Evolutionary conservation across 768 basidiomycete genomes (phyloP), one percentile per base, ranked within the genome.

Genomic region (Phaffia tasmanica): DNA sequence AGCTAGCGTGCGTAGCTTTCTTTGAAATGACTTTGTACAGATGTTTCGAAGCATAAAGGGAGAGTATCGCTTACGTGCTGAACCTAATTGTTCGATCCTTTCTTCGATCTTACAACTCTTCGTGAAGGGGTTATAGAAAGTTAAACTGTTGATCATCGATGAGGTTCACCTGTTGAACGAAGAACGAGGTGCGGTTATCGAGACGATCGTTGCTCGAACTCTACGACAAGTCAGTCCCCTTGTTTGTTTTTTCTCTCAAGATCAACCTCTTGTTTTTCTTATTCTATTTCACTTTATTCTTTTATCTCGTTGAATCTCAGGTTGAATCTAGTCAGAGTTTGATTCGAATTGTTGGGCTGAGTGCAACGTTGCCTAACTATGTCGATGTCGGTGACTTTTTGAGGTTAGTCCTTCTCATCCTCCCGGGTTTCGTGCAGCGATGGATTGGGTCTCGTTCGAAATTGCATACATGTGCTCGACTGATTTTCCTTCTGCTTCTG

Each of bases 161-260:
- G 95, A 99, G 76, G 89, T 98, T 0, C 95, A 98, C 77, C 79
- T 99, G 23, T 81, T 98, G 57, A 97, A 97, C 73, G 95, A 98
- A 78, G 93, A 95, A 67, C 88, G 95, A 72, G 95, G 95, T 27
- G 92, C 95, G 18, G 94, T 98, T 46, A 92, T 99, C 70, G 95
- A 99, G 77, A 89, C 92, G 0, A 98, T 98, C 71, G 93, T 99
- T 16, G 95, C 95, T 3, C 81, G 95, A 70, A 99, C 95, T 2
- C 78, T 97, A 27, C 83, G 95, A 54, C 90, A 92, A 79, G 89
- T 85, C 49, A 60, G 76, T 64, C 11, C 19, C 58, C 51, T 25
- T 48, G 9, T 9, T 46, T 42, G 56, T 19, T 56, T 30, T 30
- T 42, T 30, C 25, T 48, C 55, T 18, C 46, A 51, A 30, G 42